These are phyloP conservation scores for Syzygium jambos DNA, from an alignment of 345 rosid species.

Conservation along the genomic window DNA sequence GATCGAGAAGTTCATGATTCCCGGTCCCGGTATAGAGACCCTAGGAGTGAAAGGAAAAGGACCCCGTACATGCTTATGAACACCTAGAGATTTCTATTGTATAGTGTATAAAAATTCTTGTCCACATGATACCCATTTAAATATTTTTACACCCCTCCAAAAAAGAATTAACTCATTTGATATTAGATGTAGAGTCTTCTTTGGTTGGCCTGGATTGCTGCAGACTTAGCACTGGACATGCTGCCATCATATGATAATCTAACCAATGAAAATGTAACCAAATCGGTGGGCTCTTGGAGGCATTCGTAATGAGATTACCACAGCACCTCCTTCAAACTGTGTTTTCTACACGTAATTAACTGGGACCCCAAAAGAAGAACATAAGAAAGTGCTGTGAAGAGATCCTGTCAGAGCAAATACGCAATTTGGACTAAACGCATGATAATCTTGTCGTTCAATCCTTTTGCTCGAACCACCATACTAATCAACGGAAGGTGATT, in stretches of 20 bases:
- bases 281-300: slow-evolving; percentile 20
- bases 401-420: background rate
- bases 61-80: background rate
- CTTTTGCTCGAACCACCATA: background rate
- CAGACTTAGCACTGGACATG: background rate
- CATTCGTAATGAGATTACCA: background rate
- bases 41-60: background rate
- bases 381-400: background rate
- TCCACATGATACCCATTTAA: background rate
- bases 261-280: background rate
- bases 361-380: background rate
- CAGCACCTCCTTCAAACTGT: background rate
- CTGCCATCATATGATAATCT: background rate
- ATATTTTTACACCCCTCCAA: background rate
- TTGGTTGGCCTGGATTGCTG: background rate
- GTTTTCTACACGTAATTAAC: background rate
- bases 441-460: background rate
- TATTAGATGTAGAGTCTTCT: background rate
- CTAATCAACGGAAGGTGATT: background rate
- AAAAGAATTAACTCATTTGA: background rate
- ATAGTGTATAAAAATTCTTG: background rate
- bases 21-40: background rate
- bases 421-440: background rate
- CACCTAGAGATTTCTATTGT: background rate
- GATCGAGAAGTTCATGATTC: background rate